A percentile compares a stretch with the other conserved stretches of the same genome.
phyloP scores from a whole-genome alignment of 345 rosid species.

The Ailanthus altissimus region DNA sequence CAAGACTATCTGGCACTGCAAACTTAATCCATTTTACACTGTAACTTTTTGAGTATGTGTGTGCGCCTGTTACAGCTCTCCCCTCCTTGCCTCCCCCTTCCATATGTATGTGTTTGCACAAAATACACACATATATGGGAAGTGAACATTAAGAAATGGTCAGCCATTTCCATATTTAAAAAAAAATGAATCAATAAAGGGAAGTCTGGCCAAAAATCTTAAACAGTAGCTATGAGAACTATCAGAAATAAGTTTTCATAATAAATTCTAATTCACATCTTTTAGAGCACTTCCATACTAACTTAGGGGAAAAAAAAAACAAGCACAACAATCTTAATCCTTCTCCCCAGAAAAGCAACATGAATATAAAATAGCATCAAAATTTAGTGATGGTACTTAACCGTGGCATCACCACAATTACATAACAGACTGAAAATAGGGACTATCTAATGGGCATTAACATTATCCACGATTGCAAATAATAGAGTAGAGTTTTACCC shows the following conservation, averaged over 20 bases:
- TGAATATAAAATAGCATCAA: not conserved
- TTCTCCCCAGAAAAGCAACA: not conserved
- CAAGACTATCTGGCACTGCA: not conserved
- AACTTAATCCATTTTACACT: not conserved
- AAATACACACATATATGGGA: not conserved
- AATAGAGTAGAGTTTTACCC: conserved; percentile 52
- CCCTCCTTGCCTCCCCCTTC: too few species aligned
- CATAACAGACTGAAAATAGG: conserved; percentile 5
- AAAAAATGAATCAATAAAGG: not conserved
- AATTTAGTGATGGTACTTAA: not conserved
- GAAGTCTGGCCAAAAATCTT: not conserved
- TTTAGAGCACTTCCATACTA: not conserved
- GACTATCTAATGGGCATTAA: not conserved
- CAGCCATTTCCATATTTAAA: not conserved
- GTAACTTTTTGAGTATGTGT: not conserved
- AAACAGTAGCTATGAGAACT: not conserved
- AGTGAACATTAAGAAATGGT: too few species aligned
- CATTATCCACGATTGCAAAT: not conserved
- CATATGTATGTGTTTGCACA: not conserved
- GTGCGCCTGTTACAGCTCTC: not conserved
- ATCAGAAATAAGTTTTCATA: not conserved
- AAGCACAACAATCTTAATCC: not conserved
- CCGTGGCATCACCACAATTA: not conserved
- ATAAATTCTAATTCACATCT: not conserved
- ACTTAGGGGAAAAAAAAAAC: not conserved